Conservation (phyloP, 306 rosid species). For the Acmispon strigosus region DNA sequence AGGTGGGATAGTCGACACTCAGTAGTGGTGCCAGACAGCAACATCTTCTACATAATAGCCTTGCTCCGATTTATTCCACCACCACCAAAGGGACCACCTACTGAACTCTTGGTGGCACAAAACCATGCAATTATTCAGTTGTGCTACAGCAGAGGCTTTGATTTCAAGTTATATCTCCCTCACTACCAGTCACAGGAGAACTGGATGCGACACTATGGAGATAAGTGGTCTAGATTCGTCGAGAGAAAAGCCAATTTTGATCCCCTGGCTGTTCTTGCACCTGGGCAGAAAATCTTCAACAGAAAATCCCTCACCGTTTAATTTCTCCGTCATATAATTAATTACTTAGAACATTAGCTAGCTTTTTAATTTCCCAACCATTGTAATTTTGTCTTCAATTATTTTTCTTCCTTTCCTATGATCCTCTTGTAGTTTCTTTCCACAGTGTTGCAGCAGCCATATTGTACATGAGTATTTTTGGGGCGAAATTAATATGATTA, state of each 20-base stretch:
- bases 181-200: conserved; percentile 61
- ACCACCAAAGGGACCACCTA: conserved; percentile 43
- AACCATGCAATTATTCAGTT: conserved; percentile 54
- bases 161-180: conserved; percentile 83
- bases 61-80: conserved; percentile 64
- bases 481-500: conserved; percentile 13
- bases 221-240: conserved; percentile 56
- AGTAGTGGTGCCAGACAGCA: conserved; percentile 63
- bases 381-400: neutral
- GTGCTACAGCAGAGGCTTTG: conserved; percentile 41
- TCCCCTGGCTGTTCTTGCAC: conserved; percentile 82
- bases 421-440: neutral
- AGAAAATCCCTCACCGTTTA: conserved; percentile 28
- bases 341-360: neutral
- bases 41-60: conserved; percentile 81
- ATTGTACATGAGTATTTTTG: conserved; percentile 35
- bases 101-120: conserved; percentile 48
- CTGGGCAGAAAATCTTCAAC: conserved; percentile 75
- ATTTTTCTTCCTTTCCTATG: neutral
- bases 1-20: conserved; percentile 95
- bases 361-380: conserved; percentile 1
- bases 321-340: conserved; percentile 1
- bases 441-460: neutral
- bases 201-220: conserved; percentile 79
- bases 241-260: conserved; percentile 57